Conservation (phyloP, 352 stramenopile genomes). For the Pythium dissotocum region DNA sequence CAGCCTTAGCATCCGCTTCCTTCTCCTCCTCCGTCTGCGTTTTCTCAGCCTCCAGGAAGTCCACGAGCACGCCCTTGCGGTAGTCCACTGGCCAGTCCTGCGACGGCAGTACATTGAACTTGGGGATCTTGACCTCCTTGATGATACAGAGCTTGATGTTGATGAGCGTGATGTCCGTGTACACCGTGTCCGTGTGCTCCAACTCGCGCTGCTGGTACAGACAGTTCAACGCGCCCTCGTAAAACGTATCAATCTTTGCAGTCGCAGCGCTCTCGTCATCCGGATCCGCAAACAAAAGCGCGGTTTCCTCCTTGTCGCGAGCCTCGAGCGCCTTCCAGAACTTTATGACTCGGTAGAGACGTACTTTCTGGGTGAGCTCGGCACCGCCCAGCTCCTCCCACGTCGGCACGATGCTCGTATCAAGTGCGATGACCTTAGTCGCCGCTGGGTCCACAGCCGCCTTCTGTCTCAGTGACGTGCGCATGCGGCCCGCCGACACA, state of each 20-base stretch:
- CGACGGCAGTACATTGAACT: neutral
- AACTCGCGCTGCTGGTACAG: neutral
- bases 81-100: neutral
- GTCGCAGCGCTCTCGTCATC: neutral
- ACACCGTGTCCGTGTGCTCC: neutral
- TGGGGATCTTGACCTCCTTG: neutral
- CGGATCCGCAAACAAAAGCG: neutral
- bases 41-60: neutral
- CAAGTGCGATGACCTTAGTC: conserved; percentile 13
- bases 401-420: conserved; percentile 13
- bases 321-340: neutral
- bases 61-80: neutral
- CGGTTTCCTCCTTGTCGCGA: neutral
- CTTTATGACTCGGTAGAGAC: neutral
- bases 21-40: neutral
- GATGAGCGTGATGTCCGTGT: neutral
- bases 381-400: neutral
- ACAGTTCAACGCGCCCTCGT: neutral
- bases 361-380: neutral
- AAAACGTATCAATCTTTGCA: neutral
- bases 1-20: neutral
- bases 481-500: neutral
- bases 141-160: neutral
- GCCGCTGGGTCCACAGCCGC: neutral
- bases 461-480: neutral